Evolutionary conservation across 257 asterid genomes (phyloP).

Genomic region (Gardenia jasminoides): DNA sequence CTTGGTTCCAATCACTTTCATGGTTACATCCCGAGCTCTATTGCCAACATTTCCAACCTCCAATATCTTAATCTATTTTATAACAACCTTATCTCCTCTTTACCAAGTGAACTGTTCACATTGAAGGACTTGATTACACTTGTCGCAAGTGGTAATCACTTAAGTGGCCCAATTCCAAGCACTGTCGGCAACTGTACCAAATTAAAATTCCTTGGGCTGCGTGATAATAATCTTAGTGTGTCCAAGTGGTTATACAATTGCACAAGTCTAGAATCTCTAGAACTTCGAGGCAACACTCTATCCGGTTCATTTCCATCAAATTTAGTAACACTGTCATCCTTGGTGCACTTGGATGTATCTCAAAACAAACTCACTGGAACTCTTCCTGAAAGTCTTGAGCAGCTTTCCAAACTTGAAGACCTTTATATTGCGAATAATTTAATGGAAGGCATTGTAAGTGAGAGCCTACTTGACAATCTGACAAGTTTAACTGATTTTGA

Average conservation of each 20-base stretch:
- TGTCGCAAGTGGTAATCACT: not conserved
- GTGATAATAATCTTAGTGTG: no score
- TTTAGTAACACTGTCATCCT: constrained; percentile 21
- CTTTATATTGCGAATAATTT: not conserved
- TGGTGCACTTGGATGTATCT: not conserved
- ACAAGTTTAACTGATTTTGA: not conserved
- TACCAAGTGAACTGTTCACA: not conserved
- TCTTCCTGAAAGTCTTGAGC: constrained; percentile 25
- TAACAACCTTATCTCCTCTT: not conserved
- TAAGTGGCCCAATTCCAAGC: constrained; percentile 2
- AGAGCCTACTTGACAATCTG: constrained; percentile 30
- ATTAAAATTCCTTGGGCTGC: no score
- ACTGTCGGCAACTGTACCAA: not conserved
- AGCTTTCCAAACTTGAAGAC: not conserved
- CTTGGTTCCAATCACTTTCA: not conserved
- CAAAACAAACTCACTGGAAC: constrained; percentile 34
- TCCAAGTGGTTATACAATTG: no score
- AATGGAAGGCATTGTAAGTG: constrained; percentile 29
- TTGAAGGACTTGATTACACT: not conserved
- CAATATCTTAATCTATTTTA: not conserved
- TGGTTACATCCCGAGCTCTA: not conserved
- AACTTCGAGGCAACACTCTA: not conserved
- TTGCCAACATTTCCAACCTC: not conserved
- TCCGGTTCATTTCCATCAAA: constrained; percentile 26
- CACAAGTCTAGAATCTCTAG: no score